phyloP scores from a whole-genome alignment of 345 rosid species.

The Mercurialis annua region DNA sequence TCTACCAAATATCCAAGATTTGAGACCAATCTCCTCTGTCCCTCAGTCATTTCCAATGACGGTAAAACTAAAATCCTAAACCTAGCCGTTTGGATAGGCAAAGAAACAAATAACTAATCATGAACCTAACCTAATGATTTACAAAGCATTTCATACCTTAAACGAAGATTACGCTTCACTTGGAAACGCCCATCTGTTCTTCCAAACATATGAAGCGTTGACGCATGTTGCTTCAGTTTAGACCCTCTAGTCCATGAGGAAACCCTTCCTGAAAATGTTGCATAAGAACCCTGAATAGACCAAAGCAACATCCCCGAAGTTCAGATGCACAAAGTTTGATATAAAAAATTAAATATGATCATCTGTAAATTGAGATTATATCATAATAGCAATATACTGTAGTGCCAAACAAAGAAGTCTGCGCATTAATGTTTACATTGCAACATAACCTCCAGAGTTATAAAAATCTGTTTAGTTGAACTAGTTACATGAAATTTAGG shows the following conservation, averaged over 20 bases:
- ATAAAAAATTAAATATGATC: background rate
- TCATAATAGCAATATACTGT: background rate
- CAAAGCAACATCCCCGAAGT: slow-evolving; percentile 5
- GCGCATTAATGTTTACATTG: background rate
- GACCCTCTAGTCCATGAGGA: slow-evolving; percentile 61
- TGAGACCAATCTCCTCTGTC: background rate
- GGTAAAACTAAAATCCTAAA: background rate
- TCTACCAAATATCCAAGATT: background rate
- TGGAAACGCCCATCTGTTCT: slow-evolving; percentile 42
- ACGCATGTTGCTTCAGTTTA: slow-evolving; percentile 39
- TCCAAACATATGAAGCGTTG: slow-evolving; percentile 41
- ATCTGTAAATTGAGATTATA: background rate
- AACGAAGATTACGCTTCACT: slow-evolving; percentile 35
- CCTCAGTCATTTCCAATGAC: slow-evolving; percentile 4
- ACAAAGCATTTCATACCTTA: slow-evolving; percentile 41
- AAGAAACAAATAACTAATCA: background rate
- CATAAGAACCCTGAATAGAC: slow-evolving; percentile 59
- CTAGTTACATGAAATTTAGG: background rate
- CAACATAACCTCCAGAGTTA: background rate
- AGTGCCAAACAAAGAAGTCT: background rate
- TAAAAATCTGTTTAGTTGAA: background rate
- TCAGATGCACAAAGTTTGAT: slow-evolving; percentile 12
- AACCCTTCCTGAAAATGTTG: slow-evolving; percentile 47
- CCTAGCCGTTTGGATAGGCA: slow-evolving; percentile 3
- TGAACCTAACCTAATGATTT: background rate